These are phyloP conservation scores for Fusarium redolens DNA, from an alignment of 2,329 filamentous ascomycete species.

Conservation along the genomic window DNA sequence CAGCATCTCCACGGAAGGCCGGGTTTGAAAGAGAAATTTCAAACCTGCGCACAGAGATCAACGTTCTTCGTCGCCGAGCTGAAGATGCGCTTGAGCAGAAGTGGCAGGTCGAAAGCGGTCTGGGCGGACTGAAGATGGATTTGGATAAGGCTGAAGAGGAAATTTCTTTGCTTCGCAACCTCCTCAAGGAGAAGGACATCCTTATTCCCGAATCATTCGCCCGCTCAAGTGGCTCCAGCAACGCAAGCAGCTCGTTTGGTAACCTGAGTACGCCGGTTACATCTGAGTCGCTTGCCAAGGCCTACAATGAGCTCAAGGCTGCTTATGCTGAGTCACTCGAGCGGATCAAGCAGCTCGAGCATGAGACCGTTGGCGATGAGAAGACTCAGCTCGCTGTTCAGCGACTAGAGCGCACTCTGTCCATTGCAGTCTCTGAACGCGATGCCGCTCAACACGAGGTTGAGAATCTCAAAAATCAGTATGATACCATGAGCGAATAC, in stretches of 20 bases:
- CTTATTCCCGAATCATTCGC: conserved; percentile 72
- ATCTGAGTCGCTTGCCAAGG: conserved; percentile 77
- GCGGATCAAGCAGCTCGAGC: conserved; percentile 73
- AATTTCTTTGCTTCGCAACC: conserved; percentile 80
- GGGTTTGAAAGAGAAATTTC: conserved; percentile 88
- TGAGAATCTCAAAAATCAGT: conserved; percentile 69
- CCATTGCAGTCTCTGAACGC: conserved; percentile 76
- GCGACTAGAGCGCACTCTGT: conserved; percentile 75
- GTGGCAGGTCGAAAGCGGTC: conserved; percentile 93
- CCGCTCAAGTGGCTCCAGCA: conserved; percentile 54
- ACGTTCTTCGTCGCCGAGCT: conserved; percentile 82
- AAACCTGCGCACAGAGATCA: conserved; percentile 84
- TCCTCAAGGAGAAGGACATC: conserved; percentile 87
- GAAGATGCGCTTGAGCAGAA: conserved; percentile 96
- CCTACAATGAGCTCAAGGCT: conserved; percentile 80
- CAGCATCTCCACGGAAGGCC: conserved; percentile 75
- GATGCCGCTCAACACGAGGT: conserved; percentile 77
- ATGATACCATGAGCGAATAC: conserved; percentile 66
- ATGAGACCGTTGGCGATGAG: conserved; percentile 61
- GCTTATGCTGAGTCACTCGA: conserved; percentile 74
- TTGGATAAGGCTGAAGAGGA: conserved; percentile 95
- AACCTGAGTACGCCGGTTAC: conserved; percentile 60
- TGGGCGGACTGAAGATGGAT: conserved; percentile 93
- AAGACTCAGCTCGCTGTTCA: conserved; percentile 72
- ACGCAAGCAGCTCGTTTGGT: conserved; percentile 46